phyloP scores from a whole-genome alignment of 805 yeast species.

The Ogataea corticis region DNA sequence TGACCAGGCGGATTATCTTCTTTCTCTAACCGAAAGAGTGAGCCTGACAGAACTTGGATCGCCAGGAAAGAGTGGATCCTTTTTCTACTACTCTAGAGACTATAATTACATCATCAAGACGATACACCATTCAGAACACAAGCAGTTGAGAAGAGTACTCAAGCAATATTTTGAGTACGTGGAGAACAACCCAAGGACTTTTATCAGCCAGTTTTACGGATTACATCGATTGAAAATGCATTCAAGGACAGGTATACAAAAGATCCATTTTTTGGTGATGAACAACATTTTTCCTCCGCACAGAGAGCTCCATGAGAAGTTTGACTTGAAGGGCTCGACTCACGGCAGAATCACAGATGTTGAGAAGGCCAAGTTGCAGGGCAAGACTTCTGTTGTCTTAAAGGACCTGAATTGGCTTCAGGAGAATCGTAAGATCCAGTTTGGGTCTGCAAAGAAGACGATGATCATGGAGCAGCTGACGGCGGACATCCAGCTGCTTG shows the following conservation, averaged over 20 bases:
- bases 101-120: constrained; percentile 94
- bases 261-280: constrained; percentile 93
- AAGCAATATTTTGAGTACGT: constrained; percentile 81
- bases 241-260: constrained; percentile 51
- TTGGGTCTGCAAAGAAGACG: constrained; percentile 70
- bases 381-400: constrained; percentile 47
- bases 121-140: constrained; percentile 90
- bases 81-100: constrained; percentile 92
- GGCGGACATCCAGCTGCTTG: constrained; percentile 70
- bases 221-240: constrained; percentile 92
- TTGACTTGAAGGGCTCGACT: constrained; percentile 91
- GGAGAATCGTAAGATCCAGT: constrained; percentile 56
- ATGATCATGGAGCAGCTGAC: constrained; percentile 68
- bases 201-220: constrained; percentile 95
- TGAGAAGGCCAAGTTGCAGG: constrained; percentile 31
- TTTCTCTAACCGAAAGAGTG: constrained; percentile 90
- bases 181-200: constrained; percentile 79
- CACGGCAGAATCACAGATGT: constrained; percentile 68
- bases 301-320: constrained; percentile 78
- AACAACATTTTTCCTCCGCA: constrained; percentile 95
- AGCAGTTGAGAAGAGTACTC: constrained; percentile 70
- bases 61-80: constrained; percentile 96
- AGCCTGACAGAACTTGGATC: constrained; percentile 89
- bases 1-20: constrained; percentile 94
- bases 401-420: constrained; percentile 92